phyloP scores from a whole-genome alignment of 257 asterid genomes.

The Solanum virginianum region DNA sequence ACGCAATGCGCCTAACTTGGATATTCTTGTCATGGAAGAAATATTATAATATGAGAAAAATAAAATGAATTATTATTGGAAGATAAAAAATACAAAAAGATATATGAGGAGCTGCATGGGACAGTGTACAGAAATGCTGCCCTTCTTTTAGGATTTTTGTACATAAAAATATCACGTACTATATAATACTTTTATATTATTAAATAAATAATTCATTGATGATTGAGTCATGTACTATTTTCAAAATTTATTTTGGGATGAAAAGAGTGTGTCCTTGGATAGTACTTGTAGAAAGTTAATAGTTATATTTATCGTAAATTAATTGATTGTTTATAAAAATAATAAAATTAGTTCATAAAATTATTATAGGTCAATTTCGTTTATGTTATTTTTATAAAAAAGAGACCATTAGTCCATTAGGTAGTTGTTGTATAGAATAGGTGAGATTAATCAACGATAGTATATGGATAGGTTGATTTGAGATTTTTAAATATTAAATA shows the following conservation, averaged over 20 bases:
- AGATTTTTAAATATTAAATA: too few species aligned
- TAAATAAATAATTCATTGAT: neutral
- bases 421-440: neutral
- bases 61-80: neutral
- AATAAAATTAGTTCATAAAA: too few species aligned
- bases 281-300: too few species aligned
- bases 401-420: neutral
- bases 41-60: neutral
- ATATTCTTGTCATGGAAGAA: too few species aligned
- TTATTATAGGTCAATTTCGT: accelerated
- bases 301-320: too few species aligned
- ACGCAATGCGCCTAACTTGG: too few species aligned
- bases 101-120: neutral
- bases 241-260: too few species aligned
- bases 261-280: too few species aligned
- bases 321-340: too few species aligned
- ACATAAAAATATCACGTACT: slow-evolving; percentile 4
- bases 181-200: neutral
- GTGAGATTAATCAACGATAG: neutral
- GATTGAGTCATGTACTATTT: neutral
- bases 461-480: too few species aligned
- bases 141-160: slow-evolving; percentile 22
- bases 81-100: too few species aligned
- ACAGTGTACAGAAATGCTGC: slow-evolving; percentile 42
- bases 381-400: neutral